Evolutionary conservation across 2,329 filamentous ascomycete species (phyloP), one percentile per base, ranked within the genome.

Genomic region (Claviceps sp.): DNA sequence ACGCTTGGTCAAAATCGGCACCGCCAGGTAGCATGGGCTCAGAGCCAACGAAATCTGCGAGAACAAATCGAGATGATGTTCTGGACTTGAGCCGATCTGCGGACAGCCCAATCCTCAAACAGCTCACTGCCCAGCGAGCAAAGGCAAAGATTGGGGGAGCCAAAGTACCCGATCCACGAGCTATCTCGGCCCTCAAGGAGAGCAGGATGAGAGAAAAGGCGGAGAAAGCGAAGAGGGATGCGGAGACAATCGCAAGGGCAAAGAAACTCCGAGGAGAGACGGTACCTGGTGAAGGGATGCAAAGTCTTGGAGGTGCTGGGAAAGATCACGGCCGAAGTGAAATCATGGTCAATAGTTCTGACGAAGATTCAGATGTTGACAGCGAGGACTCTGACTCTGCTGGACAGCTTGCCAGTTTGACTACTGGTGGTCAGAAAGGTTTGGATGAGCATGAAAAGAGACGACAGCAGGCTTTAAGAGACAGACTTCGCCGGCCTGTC

Each of bases 291-390:
- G 87, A 89, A 64, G 88, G 88, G 2, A 70, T 93, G 10, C 77
- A 80, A 56, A 84, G 83, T 26, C 76, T 94, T 48, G 75, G 85
- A 39, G 73, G 89, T 1, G 73, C 79, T 52, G 88, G 87, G 54
- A 93, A 91, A 67, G 89, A 93, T 51, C 85, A 91, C 61, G 77
- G 80, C 3, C 86, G 86, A 56, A 86, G 84, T 62, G 89, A 91
- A 57, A 89, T 97, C 66, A 95, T 97, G 89, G 87, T 96, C 24
- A 83, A 85, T 53, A 86, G 83, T 54, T 84, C 82, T 3, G 89
- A 93, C 55, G 85, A 88, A 55, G 83, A 87, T 47, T 78, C 87
- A 10, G 78, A 80, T 42, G 79, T 80, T 41, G 84, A 87, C 13
- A 78, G 89, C 2, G 74, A 77, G 2, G 73, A 69, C 16, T 65